Evolutionary conservation across 164 flowering plant genomes (phyloP).

Genomic region (Tetracentron sinense): DNA sequence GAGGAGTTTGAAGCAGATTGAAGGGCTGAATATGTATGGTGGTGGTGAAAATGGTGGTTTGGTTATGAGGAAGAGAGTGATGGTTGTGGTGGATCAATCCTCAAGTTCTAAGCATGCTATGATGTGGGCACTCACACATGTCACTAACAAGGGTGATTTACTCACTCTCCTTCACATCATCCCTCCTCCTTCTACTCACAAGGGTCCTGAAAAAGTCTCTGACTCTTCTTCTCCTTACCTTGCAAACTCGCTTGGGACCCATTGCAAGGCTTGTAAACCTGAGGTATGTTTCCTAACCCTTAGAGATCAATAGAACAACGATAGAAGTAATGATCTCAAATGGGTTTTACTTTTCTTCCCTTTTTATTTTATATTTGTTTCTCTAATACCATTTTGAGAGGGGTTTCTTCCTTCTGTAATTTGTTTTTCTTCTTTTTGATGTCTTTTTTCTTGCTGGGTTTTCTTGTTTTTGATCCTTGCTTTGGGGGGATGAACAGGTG

Average conservation of each 20-base stretch:
- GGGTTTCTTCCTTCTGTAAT: not conserved
- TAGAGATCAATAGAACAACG: not conserved
- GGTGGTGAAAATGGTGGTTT: constrained; percentile 28
- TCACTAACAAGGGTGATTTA: constrained; percentile 72
- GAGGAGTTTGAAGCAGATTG: constrained; percentile 47
- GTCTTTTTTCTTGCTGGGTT: not conserved
- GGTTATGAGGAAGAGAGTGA: constrained; percentile 70
- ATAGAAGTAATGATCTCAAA: not conserved
- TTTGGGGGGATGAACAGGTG: constrained; percentile 46
- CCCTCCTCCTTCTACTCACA: constrained; percentile 27
- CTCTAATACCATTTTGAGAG: too few species aligned
- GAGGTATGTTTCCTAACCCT: constrained; percentile 40
- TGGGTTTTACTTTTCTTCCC: not conserved
- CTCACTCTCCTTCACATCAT: constrained; percentile 75
- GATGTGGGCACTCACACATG: constrained; percentile 96
- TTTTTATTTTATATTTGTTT: not conserved
- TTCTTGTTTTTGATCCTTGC: not conserved
- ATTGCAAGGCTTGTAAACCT: constrained; percentile 82
- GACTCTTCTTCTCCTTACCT: constrained; percentile 39
- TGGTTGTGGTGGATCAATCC: constrained; percentile 73
- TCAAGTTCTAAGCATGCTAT: constrained; percentile 72
- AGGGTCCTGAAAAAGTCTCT: constrained; percentile 9
- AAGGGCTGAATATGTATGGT: constrained; percentile 33
- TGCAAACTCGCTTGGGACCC: constrained; percentile 67
- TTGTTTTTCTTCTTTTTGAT: constrained; percentile 1